phyloP scores from a whole-genome alignment of 2,329 filamentous ascomycete genomes.

The Hortaea werneckii region DNA sequence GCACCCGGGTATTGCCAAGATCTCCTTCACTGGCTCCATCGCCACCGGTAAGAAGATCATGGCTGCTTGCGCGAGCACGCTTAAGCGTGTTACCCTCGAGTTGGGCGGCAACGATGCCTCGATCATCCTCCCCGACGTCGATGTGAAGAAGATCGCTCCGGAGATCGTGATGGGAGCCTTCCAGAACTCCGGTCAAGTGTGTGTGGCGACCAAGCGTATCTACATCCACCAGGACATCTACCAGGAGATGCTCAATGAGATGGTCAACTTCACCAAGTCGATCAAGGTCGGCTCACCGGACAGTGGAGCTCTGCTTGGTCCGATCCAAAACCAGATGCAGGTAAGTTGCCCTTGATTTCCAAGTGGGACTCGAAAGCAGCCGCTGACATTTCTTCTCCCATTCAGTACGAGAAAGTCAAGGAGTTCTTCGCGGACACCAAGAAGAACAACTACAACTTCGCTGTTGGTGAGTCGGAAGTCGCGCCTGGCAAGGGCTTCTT shows the following conservation, averaged over 20 bases:
- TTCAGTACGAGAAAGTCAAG: conserved; percentile 40
- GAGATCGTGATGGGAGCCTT: conserved; percentile 44
- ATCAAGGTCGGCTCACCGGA: conserved; percentile 34
- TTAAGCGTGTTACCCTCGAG: conserved; percentile 54
- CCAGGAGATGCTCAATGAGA: conserved; percentile 36
- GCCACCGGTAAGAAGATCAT: conserved; percentile 53
- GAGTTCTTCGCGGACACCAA: conserved; percentile 30
- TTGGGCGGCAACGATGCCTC: conserved; percentile 53
- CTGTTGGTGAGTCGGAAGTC: conserved; percentile 44
- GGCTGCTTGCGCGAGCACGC: conserved; percentile 44
- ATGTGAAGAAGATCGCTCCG: conserved; percentile 41
- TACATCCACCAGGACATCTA: conserved; percentile 50
- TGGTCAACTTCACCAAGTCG: conserved; percentile 36
- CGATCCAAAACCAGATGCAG: conserved; percentile 47
- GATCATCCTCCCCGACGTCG: conserved; percentile 50
- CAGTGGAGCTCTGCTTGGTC: conserved; percentile 43
- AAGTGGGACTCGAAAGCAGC: not conserved
- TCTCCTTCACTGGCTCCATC: conserved; percentile 54
- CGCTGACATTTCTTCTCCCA: not conserved
- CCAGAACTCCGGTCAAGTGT: conserved; percentile 49
- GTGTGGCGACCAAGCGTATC: conserved; percentile 43
- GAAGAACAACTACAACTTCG: conserved; percentile 38
- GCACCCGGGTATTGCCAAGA: conserved; percentile 52
- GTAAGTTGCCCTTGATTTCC: not conserved
- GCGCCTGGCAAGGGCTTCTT: conserved; percentile 30